Base-by-base conservation (phyloP, 2,329 filamentous ascomycete species). In the Teratosphaeria zuluensis region DNA sequence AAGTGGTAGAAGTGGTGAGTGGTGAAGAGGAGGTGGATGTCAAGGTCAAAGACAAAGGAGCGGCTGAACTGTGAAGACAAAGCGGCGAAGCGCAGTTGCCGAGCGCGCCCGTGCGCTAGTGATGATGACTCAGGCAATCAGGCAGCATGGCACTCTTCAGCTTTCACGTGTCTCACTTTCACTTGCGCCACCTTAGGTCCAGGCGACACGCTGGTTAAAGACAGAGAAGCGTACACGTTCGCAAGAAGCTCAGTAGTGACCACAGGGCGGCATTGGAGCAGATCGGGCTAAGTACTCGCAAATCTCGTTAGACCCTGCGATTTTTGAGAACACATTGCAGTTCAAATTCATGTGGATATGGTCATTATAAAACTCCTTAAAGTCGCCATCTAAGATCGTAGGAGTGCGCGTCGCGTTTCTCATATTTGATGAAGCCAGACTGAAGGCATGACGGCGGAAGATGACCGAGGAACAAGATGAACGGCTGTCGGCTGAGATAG, bases 401-500 rank as follows among this genome's bases (percentile, higher is more conserved):
- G 24, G 24, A 28, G 24, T 28, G 24, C 4, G 24, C 24, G 24
- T 2, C 24, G 24, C 24, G 24, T 28, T 4, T 28, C 24, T 28
- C 24, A 28, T 2, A 28, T 28, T 28, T 4, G 2, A 4, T 4
- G 24, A 28, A 28, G 4, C 24, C 24, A 28, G 24, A 4, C 24
- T 28, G 2, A 28, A 28, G 24, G 24, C 19, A 5, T n/a, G 8
- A 19, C 19, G 19, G 19, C n/a, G 16, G 21, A 24, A 21, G 5
- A 48, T 48, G 42, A 48, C n/a, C 19, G 42, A 48, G 21, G 19
- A 4, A 19, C 42, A 58, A 31, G 52, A 57, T 52, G 59, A 63
- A 24, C 58, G 63, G 28, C 66, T 76, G 8, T 60, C 65, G 31
- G 68, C 62, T 16, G 76, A 78, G 62, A 58, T 78, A 32, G 68